Conservation (phyloP, 1,284 basidiomycete genomes). For the Pseudozyma flocculosa region DNA sequence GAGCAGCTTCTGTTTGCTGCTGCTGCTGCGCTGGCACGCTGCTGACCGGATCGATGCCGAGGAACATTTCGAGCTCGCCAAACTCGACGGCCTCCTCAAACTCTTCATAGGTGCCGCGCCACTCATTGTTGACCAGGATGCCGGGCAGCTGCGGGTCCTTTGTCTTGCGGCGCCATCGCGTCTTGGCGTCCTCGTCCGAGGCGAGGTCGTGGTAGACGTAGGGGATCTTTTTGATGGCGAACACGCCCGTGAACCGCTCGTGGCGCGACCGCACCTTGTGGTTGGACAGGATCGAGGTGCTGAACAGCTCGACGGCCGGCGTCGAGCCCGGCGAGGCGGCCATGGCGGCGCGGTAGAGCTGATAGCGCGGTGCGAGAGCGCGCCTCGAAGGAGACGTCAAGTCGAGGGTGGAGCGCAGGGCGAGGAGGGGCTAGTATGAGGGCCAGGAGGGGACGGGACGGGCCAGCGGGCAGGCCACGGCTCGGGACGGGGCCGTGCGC, state of each 20-base stretch:
- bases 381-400: too few relatives aligned
- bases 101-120: conserved; percentile 55
- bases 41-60: conserved; percentile 36
- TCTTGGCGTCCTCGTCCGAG: conserved; percentile 53
- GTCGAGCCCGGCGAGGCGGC: background rate
- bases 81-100: conserved; percentile 57
- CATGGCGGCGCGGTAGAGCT: too few relatives aligned
- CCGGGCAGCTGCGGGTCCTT: conserved; percentile 51
- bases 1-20: too few relatives aligned
- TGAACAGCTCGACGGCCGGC: conserved; percentile 54
- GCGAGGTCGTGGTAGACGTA: conserved; percentile 55
- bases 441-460: too few relatives aligned
- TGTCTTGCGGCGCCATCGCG: conserved; percentile 54
- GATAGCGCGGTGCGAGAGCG: too few relatives aligned
- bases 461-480: too few relatives aligned
- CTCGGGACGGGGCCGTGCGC: too few relatives aligned
- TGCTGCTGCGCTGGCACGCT: too few relatives aligned
- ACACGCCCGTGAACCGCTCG: conserved; percentile 50
- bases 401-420: too few relatives aligned
- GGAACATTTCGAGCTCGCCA: conserved; percentile 53
- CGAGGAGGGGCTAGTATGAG: too few relatives aligned
- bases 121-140: conserved; percentile 56
- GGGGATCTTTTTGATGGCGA: conserved; percentile 52
- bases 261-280: conserved; percentile 50
- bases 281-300: conserved; percentile 56